A percentile compares a stretch with the other conserved stretches of the same genome.
These are phyloP conservation scores for Hypoxylon rickii DNA, from an alignment of 495 filamentous ascomycete genomes.

Conservation along the genomic window DNA sequence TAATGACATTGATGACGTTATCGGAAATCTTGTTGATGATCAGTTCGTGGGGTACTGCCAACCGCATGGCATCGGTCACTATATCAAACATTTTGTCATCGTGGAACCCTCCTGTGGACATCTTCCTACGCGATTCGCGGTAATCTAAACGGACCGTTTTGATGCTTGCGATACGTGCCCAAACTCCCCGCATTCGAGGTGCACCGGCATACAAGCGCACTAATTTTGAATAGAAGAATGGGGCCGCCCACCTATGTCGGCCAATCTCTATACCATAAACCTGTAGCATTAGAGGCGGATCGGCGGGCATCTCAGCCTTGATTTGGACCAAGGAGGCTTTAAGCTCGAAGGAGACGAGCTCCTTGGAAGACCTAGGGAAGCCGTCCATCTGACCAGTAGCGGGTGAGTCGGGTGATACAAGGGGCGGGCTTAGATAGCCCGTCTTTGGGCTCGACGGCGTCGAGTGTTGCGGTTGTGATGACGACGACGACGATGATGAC, in stretches of 20 bases:
- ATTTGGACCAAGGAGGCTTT: constrained; percentile 80
- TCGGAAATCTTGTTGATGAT: constrained; percentile 90
- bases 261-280: constrained; percentile 79
- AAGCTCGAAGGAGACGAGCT: constrained; percentile 81
- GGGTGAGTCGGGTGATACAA: constrained; percentile 39
- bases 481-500: too few species aligned
- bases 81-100: constrained; percentile 88
- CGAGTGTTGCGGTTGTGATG: constrained; percentile 22
- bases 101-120: constrained; percentile 57
- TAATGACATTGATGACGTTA: constrained; percentile 85
- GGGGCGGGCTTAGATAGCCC: constrained; percentile 41
- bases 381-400: constrained; percentile 41
- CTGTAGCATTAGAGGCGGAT: constrained; percentile 90
- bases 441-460: constrained; percentile 29
- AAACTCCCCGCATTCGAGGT: constrained; percentile 76
- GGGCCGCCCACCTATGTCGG: constrained; percentile 80
- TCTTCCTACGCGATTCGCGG: constrained; percentile 72
- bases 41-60: constrained; percentile 93
- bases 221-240: constrained; percentile 75
- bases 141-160: constrained; percentile 80
- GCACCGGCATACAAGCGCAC: constrained; percentile 83
- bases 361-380: constrained; percentile 42
- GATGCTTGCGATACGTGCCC: constrained; percentile 83
- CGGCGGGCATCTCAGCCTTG: constrained; percentile 83
- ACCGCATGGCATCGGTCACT: constrained; percentile 78